A percentile compares a stretch with the other conserved stretches of the same genome.
Evolutionary conservation across 2,329 filamentous ascomycete species (phyloP).

Genomic region (Aaosphaeria arxii): DNA sequence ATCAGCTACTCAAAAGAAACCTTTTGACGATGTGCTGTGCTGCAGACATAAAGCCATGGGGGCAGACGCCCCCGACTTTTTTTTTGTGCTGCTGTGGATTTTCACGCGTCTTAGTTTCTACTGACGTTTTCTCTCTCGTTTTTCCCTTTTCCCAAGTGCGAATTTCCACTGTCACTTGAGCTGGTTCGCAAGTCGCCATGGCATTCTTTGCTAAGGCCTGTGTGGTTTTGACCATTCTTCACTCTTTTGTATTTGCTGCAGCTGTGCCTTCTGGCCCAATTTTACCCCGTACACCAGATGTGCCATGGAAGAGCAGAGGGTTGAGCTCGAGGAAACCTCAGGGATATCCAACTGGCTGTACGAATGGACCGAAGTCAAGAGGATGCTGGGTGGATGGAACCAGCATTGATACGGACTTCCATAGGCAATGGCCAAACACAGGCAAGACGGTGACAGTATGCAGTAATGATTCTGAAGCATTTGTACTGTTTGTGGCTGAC

Average conservation of each 20-base stretch:
- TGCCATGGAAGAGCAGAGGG: slow-evolving; percentile 19
- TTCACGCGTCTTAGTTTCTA: too few relatives aligned
- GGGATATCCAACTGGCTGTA: slow-evolving; percentile 15
- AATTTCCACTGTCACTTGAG: too few relatives aligned
- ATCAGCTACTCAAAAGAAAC: too few relatives aligned
- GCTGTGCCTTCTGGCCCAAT: slow-evolving; percentile 9
- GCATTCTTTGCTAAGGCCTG: slow-evolving; percentile 6
- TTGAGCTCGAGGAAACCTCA: neutral
- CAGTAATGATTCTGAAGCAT: neutral
- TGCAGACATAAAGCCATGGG: too few relatives aligned
- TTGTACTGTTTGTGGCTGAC: neutral
- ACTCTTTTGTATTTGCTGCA: slow-evolving; percentile 13
- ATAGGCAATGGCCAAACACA: slow-evolving; percentile 41
- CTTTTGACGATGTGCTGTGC: too few relatives aligned
- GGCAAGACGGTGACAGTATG: slow-evolving; percentile 34
- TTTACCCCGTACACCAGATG: slow-evolving; percentile 7
- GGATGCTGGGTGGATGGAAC: slow-evolving; percentile 38
- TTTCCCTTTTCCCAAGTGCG: too few relatives aligned
- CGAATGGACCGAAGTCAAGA: slow-evolving; percentile 30
- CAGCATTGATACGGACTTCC: slow-evolving; percentile 44
- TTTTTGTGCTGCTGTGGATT: too few relatives aligned
- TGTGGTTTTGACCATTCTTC: slow-evolving; percentile 12
- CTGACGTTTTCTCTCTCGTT: too few relatives aligned
- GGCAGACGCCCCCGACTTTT: too few relatives aligned
- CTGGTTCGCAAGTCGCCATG: too few relatives aligned